Evolutionary conservation across 805 yeast species (phyloP).

Genomic region (Helenozyma baotianmanensis): DNA sequence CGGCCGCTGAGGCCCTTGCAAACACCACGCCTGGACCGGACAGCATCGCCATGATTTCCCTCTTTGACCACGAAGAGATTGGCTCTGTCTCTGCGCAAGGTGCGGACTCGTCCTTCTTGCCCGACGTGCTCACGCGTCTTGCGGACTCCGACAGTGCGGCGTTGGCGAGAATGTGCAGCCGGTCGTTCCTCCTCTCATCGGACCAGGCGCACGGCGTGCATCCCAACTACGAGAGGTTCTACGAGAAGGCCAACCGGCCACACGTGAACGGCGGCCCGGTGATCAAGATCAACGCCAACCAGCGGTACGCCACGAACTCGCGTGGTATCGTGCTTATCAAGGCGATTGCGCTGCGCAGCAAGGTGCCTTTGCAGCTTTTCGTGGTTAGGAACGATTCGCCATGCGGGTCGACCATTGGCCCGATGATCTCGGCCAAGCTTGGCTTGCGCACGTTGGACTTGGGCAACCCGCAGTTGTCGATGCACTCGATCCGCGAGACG

Average conservation of each 20-base stretch:
- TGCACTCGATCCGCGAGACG: constrained; percentile 93
- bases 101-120: constrained; percentile 88
- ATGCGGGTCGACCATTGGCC: constrained; percentile 96
- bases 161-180: constrained; percentile 44
- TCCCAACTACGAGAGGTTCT: constrained; percentile 77
- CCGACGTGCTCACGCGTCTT: constrained; percentile 69
- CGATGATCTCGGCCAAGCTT: constrained; percentile 79
- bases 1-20: constrained; percentile 69
- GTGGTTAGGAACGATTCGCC: constrained; percentile 93
- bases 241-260: constrained; percentile 80
- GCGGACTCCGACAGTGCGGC: constrained; percentile 35
- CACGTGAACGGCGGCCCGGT: constrained; percentile 86
- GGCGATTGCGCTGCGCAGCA: constrained; percentile 58
- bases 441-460: constrained; percentile 86
- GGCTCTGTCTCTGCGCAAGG: constrained; percentile 96
- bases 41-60: constrained; percentile 69
- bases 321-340: constrained; percentile 80
- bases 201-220: constrained; percentile 98
- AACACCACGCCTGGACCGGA: constrained; percentile 45
- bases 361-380: constrained; percentile 84
- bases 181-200: constrained; percentile 81
- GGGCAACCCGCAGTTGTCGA: constrained; percentile 87
- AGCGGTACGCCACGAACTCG: constrained; percentile 90
- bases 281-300: constrained; percentile 89
- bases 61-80: constrained; percentile 94